Evolutionary conservation across 306 rosid species (phyloP).

Genomic region (Prunus dulcis): DNA sequence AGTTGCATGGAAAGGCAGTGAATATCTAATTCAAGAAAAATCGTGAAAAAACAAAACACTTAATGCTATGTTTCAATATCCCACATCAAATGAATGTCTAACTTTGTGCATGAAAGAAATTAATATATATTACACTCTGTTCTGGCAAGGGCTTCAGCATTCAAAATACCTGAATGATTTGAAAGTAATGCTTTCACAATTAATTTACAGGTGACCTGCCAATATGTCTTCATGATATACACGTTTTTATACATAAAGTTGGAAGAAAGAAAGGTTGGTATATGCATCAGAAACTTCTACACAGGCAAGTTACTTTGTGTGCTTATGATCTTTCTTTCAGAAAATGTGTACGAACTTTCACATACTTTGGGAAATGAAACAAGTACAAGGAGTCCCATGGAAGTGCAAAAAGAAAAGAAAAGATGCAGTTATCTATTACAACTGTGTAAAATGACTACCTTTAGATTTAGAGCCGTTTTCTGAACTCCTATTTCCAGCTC

Average conservation of each 20-base stretch:
- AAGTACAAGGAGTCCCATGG: too few relatives aligned
- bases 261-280: background rate
- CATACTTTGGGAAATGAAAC: background rate
- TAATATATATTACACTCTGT: background rate
- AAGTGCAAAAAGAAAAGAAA: background rate
- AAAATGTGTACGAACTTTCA: background rate
- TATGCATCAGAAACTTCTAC: background rate
- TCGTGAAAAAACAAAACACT: too few relatives aligned
- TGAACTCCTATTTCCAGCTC: slow-evolving; percentile 51
- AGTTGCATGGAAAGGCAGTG: slow-evolving; percentile 32
- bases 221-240: background rate
- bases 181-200: background rate
- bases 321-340: background rate
- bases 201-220: background rate
- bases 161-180: too few relatives aligned
- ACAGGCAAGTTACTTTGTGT: background rate
- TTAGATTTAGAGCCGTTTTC: slow-evolving; percentile 58
- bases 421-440: background rate
- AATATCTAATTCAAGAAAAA: background rate
- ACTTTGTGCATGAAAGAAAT: background rate
- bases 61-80: too few relatives aligned
- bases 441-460: slow-evolving; percentile 43
- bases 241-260: background rate
- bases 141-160: too few relatives aligned
- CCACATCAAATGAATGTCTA: background rate